These are phyloP conservation scores for Starmerella scarabaei DNA, from an alignment of 805 yeast genomes.

Conservation along the genomic window DNA sequence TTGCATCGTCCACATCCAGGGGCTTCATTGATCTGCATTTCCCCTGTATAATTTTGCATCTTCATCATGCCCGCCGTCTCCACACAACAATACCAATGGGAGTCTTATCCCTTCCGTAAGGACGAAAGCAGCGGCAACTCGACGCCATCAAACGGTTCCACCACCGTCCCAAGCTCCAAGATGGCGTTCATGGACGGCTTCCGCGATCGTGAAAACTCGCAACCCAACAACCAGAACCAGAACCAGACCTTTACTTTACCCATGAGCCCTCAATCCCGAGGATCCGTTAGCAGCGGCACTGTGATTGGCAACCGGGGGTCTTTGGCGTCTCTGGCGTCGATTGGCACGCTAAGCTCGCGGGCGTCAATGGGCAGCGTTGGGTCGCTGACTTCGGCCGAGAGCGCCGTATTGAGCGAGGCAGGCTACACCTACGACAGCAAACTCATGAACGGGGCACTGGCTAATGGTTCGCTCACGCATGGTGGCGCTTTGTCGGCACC, in stretches of 20 bases:
- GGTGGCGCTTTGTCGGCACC: background rate
- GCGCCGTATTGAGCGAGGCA: conserved; percentile 20
- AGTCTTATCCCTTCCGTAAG: conserved; percentile 10
- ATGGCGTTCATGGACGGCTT: no score
- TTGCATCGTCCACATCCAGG: no score
- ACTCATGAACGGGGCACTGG: conserved; percentile 22
- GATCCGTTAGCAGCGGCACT: conserved; percentile 1
- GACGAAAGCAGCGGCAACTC: no score
- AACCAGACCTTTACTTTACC: background rate
- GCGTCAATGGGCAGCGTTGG: conserved; percentile 7
- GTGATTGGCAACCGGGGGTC: conserved; percentile 8
- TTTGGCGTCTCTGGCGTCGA: conserved; percentile 4
- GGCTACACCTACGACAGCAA: conserved; percentile 30
- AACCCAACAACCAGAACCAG: no score
- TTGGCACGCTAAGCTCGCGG: conserved; percentile 6
- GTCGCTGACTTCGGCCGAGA: conserved; percentile 1
- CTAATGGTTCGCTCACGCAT: background rate
- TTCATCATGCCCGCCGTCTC: conserved; percentile 9
- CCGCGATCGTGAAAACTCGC: no score
- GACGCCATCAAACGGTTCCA: no score
- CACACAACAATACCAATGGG: conserved; percentile 9
- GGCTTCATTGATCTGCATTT: background rate
- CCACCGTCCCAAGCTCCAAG: no score
- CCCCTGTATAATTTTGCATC: background rate
- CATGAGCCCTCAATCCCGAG: conserved; percentile 8